phyloP scores from a whole-genome alignment of 2,329 filamentous ascomycete genomes.

The Xylariaceae sp. region DNA sequence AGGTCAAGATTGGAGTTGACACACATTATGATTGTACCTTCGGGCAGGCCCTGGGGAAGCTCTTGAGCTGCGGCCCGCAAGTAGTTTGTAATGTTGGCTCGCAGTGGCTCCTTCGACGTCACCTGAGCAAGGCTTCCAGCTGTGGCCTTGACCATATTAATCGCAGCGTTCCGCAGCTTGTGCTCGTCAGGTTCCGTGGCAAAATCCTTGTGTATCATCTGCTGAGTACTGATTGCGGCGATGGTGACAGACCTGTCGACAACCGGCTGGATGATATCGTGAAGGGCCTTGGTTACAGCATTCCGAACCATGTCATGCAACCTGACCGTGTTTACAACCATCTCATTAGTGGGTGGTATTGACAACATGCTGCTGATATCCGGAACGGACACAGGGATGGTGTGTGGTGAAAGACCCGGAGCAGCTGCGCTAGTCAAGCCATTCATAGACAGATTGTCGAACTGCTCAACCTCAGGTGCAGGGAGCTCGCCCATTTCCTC shows the following conservation, averaged over 20 bases:
- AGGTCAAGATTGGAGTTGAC: slow-evolving; percentile 96
- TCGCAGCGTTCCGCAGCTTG: slow-evolving; percentile 74
- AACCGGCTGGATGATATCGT: slow-evolving; percentile 94
- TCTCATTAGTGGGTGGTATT: slow-evolving; percentile 73
- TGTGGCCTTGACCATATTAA: slow-evolving; percentile 91
- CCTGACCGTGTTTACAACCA: slow-evolving; percentile 64
- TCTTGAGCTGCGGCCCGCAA: slow-evolving; percentile 65
- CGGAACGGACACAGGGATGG: slow-evolving; percentile 72
- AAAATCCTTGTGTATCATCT: slow-evolving; percentile 95
- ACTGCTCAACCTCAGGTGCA: slow-evolving; percentile 66
- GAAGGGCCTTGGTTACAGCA: slow-evolving; percentile 81
- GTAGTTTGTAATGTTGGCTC: slow-evolving; percentile 96
- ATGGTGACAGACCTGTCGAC: slow-evolving; percentile 97
- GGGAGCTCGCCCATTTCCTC: slow-evolving; percentile 56
- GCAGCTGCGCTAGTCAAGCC: slow-evolving; percentile 61
- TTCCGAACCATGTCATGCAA: slow-evolving; percentile 71
- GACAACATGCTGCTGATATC: slow-evolving; percentile 73
- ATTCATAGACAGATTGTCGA: slow-evolving; percentile 75
- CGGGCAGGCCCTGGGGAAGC: slow-evolving; percentile 75
- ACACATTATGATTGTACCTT: slow-evolving; percentile 96
- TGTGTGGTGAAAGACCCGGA: slow-evolving; percentile 67
- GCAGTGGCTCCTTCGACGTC: slow-evolving; percentile 94
- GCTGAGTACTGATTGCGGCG: slow-evolving; percentile 89
- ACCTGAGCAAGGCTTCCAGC: slow-evolving; percentile 90
- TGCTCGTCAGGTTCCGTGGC: slow-evolving; percentile 87